Base-by-base conservation (phyloP, 495 filamentous ascomycete genomes). In the Aspergillus heteromorphus region DNA sequence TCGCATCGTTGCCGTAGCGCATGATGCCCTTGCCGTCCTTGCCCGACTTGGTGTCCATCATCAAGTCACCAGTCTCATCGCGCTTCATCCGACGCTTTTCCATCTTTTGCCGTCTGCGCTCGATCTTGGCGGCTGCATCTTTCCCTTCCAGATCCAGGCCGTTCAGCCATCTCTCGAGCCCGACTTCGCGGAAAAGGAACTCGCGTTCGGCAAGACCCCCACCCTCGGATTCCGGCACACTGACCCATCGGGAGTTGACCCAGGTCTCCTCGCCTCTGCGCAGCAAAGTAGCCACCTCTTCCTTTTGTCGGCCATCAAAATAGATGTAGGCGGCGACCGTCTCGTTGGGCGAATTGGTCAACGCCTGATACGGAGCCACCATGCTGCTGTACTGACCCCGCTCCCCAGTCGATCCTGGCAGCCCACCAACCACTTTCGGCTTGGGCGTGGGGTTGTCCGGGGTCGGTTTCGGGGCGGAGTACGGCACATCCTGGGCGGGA, bases 251-350 rank as follows among this genome's bases (percentile, higher is more conserved):
- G 9, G 92, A 96, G 60, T 96, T 97, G 20, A 99, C 95, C 93
- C 93, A 99, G 0, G 93, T 99, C 70, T 99, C 93, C 58, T 97
- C 93, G 40, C 95, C 95, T 17, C 92, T 84, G 51, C 93, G 80
- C 30, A 99, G 77, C 40, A 99, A 73, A 29, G 93, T 99, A 51
- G 93, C 93, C 14, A 97, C 95, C 68, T 99, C 93, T 62, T 99
- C 93, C 71, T 99, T 97, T 25, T 83, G 79, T 45, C 95, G 78
- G 11, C 93, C 93, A 69, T 99, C 93, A 63, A 99, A 99, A 74
- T 97, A 97, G 53, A 99, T 97, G 65, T 99, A 99, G 11, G 93
- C 93, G 16, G 93, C 93, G 50, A 99, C 89, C 2, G 95, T 97
- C 71, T 97, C 93, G 64, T 97, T 96, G 45, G 87, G 83, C 19